These are phyloP conservation scores for Raphanus raphanistrum DNA, from an alignment of 345 rosid species.

Conservation along the genomic window DNA sequence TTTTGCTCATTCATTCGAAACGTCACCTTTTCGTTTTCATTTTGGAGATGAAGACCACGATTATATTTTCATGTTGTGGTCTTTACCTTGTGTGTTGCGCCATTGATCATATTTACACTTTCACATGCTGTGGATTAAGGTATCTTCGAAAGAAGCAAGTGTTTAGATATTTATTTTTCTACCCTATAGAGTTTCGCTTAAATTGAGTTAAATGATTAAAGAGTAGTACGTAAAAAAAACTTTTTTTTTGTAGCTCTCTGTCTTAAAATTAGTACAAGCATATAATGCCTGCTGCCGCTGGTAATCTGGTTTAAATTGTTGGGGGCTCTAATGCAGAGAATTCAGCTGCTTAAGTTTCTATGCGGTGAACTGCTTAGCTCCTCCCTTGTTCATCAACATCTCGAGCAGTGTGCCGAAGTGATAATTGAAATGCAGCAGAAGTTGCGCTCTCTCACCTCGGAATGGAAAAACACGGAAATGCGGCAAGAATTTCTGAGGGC, in stretches of 20 bases:
- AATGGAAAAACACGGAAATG: constrained; percentile 71
- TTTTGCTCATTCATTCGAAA: constrained; percentile 5
- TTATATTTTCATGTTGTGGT: constrained; percentile 7
- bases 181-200: not conserved
- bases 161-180: not conserved
- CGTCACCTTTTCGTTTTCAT: constrained; percentile 1
- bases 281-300: constrained; percentile 8
- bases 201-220: constrained; percentile 6
- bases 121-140: constrained; percentile 17
- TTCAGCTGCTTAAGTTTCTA: constrained; percentile 71
- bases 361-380: constrained; percentile 90
- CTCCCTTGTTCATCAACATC: constrained; percentile 79
- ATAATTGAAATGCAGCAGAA: constrained; percentile 82
- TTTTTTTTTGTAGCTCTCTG: not conserved
- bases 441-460: constrained; percentile 62
- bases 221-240: not conserved
- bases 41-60: constrained; percentile 9
- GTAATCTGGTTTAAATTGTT: constrained; percentile 21
- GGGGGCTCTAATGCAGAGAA: constrained; percentile 80
- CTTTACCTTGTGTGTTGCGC: constrained; percentile 13
- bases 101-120: no score
- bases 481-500: constrained; percentile 63
- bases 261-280: not conserved
- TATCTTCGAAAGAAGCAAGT: constrained; percentile 5
- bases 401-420: constrained; percentile 82